These are phyloP conservation scores for Eleusine indica DNA, from an alignment of 176 grass and related monocot genomes.

Conservation along the genomic window DNA sequence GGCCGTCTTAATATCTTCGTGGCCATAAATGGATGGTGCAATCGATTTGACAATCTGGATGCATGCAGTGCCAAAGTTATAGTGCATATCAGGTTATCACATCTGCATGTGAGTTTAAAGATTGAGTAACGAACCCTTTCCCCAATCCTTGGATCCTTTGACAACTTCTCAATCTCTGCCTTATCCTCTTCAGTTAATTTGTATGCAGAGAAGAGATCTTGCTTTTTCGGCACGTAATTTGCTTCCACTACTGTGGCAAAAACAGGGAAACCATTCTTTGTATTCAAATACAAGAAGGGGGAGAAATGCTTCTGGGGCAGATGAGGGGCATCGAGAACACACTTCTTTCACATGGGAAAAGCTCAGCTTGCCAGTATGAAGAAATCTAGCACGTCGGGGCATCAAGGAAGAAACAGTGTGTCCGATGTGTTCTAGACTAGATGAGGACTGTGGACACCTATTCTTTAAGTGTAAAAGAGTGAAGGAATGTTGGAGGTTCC, in stretches of 20 bases:
- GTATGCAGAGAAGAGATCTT: conserved; percentile 97
- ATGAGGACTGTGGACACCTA: too few species aligned
- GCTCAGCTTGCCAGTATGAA: too few species aligned
- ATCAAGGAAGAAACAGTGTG: too few species aligned
- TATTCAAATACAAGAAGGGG: conserved; percentile 72
- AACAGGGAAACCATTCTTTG: conserved; percentile 99
- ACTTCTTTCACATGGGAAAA: too few species aligned
- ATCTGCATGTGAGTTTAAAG: conserved; percentile 20
- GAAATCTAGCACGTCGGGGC: too few species aligned
- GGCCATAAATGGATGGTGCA: conserved; percentile 96
- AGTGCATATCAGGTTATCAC: conserved; percentile 14
- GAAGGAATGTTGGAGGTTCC: too few species aligned
- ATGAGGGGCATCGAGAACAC: too few species aligned
- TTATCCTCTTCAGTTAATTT: conserved; percentile 98
- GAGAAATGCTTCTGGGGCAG: too few species aligned
- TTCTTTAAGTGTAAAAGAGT: too few species aligned
- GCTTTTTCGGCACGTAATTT: conserved; percentile 94
- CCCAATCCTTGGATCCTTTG: conserved; percentile 93
- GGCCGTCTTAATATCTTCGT: conserved; percentile 97
- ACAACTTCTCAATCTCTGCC: conserved; percentile 90
- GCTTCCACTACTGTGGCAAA: conserved; percentile 96
- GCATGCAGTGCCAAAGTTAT: conserved; percentile 13
- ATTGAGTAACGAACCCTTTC: conserved; percentile 77
- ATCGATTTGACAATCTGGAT: conserved; percentile 94
- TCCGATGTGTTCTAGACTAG: too few species aligned